Evolutionary conservation across 2,329 filamentous ascomycete species (phyloP).

Genomic region (Arthrobotrys megalospora): DNA sequence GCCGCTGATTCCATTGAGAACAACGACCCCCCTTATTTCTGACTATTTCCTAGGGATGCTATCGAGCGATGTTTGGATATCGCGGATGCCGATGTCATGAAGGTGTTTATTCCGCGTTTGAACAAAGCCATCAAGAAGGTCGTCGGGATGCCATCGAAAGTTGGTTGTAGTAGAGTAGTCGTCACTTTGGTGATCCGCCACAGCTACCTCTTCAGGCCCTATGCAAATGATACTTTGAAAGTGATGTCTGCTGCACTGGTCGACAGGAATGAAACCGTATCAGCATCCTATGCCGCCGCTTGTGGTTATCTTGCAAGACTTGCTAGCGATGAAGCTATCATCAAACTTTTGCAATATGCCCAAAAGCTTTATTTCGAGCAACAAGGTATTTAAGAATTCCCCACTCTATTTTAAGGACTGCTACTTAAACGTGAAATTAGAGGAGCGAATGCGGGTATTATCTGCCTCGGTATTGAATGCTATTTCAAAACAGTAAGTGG

Average conservation of each 20-base stretch:
- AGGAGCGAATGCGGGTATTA: conserved; percentile 62
- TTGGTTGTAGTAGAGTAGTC: conserved; percentile 88
- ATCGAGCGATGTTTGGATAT: conserved; percentile 90
- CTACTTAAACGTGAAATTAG: conserved; percentile 46
- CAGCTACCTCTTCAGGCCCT: conserved; percentile 79
- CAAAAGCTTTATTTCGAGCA: conserved; percentile 83
- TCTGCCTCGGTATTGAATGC: conserved; percentile 83
- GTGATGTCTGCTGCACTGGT: conserved; percentile 84
- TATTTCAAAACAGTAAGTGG: conserved; percentile 76
- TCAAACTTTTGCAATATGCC: conserved; percentile 72
- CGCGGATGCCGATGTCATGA: conserved; percentile 84
- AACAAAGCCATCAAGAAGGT: conserved; percentile 86
- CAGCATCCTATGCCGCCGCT: conserved; percentile 86
- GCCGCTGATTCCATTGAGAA: not conserved
- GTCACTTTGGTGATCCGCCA: conserved; percentile 87
- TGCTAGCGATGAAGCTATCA: conserved; percentile 70
- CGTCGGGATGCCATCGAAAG: conserved; percentile 92
- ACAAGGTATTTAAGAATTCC: conserved; percentile 80
- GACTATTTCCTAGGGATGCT: conserved; percentile 73
- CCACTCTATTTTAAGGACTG: conserved; percentile 73
- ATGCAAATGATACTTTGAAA: conserved; percentile 82
- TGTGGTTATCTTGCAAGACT: conserved; percentile 85
- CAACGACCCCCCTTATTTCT: not conserved
- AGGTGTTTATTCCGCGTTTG: conserved; percentile 78
- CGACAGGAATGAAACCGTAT: conserved; percentile 94